phyloP scores from a whole-genome alignment of 495 filamentous ascomycete species.

The Penicillium atrosanguineum region DNA sequence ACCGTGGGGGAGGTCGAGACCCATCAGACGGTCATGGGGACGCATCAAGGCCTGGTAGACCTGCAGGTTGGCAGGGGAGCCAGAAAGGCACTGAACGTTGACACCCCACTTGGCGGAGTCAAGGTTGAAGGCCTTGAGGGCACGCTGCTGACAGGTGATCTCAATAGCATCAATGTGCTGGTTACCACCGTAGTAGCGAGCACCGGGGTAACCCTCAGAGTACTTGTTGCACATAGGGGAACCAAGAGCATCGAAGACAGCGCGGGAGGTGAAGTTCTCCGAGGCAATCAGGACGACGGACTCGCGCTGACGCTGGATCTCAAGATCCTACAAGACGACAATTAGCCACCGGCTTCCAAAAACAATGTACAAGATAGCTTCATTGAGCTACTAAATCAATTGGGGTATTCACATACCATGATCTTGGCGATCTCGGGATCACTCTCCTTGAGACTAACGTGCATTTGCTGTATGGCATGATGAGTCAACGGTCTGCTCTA shows the following conservation, averaged over 20 bases:
- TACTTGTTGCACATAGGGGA: constrained; percentile 99
- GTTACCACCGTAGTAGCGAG: constrained; percentile 98
- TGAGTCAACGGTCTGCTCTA: constrained; percentile 48
- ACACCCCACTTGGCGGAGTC: constrained; percentile 93
- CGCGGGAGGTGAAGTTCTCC: constrained; percentile 98
- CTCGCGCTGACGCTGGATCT: constrained; percentile 96
- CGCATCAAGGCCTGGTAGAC: constrained; percentile 99
- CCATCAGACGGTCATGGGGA: constrained; percentile 95
- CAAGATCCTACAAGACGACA: constrained; percentile 63
- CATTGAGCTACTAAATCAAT: neutral
- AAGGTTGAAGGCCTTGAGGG: constrained; percentile 86
- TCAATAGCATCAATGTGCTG: constrained; percentile 98
- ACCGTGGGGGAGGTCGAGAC: constrained; percentile 94
- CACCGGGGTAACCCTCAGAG: constrained; percentile 97
- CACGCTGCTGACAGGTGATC: constrained; percentile 92
- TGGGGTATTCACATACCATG: constrained; percentile 76
- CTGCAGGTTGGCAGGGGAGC: constrained; percentile 90
- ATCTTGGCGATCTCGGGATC: constrained; percentile 92
- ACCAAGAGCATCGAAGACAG: constrained; percentile 92
- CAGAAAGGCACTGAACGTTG: constrained; percentile 94
- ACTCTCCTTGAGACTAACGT: constrained; percentile 76
- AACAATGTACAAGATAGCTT: neutral
- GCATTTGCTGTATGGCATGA: constrained; percentile 67
- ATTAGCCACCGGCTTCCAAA: constrained; percentile 2
- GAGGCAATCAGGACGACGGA: constrained; percentile 98